A percentile compares a stretch with the other conserved stretches of the same genome.
phyloP scores from a whole-genome alignment of 2,329 filamentous ascomycete species.

The Hypoxylon sp. region DNA sequence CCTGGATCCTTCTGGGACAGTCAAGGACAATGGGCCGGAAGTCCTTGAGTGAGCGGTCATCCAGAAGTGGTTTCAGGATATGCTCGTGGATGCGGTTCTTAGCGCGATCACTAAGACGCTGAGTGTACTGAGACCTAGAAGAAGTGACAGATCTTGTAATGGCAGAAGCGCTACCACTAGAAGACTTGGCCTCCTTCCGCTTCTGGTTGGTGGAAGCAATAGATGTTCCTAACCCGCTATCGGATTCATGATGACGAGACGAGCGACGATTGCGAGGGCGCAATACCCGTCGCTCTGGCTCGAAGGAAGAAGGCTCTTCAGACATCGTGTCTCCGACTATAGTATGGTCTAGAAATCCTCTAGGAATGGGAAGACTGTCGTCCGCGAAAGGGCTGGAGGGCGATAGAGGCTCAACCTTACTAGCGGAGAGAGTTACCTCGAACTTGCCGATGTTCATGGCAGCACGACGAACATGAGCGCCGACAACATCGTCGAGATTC shows the following conservation, averaged over 20 bases:
- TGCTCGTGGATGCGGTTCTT: conserved; percentile 84
- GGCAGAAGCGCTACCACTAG: conserved; percentile 64
- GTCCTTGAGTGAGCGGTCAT: conserved; percentile 79
- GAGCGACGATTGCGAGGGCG: conserved; percentile 70
- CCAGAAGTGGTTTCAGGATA: conserved; percentile 83
- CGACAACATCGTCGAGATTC: conserved; percentile 78
- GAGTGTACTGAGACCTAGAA: conserved; percentile 64
- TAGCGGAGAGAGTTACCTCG: conserved; percentile 71
- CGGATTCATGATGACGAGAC: conserved; percentile 79
- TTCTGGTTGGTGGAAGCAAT: conserved; percentile 74
- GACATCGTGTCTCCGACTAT: conserved; percentile 66
- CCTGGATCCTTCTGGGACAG: conserved; percentile 82
- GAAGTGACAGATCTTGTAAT: conserved; percentile 72
- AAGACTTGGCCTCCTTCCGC: conserved; percentile 60
- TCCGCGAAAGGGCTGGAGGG: conserved; percentile 64
- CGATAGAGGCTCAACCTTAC: conserved; percentile 57
- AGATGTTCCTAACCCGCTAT: conserved; percentile 91
- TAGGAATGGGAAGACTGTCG: conserved; percentile 72
- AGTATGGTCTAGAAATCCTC: conserved; percentile 70
- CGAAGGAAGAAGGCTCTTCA: conserved; percentile 52
- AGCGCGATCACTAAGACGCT: conserved; percentile 77
- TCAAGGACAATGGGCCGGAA: conserved; percentile 86
- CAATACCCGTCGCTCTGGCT: conserved; percentile 64
- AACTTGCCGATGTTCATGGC: conserved; percentile 76
- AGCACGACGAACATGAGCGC: conserved; percentile 77